phyloP scores from a whole-genome alignment of 108 stramenopile species.

The Craspedostauros australis region DNA sequence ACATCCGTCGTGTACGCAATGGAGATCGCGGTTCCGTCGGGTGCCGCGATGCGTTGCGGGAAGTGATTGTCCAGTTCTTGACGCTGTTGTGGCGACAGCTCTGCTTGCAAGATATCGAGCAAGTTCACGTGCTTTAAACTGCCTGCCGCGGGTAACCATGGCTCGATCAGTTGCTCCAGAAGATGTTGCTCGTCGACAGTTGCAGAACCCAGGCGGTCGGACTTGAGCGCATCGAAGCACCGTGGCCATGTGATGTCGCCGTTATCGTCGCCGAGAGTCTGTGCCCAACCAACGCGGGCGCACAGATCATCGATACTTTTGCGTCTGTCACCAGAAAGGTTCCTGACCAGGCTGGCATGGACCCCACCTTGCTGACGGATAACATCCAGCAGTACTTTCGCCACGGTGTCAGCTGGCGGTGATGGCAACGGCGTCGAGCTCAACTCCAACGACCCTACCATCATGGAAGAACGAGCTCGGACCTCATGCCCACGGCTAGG shows the following conservation, averaged over 20 bases:
- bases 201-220: conserved; percentile 10
- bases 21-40: conserved; percentile 47
- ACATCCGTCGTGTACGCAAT: conserved; percentile 27
- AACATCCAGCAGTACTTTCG: conserved; percentile 32
- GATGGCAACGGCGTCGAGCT: conserved; percentile 36
- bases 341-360: conserved; percentile 15
- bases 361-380: conserved; percentile 45
- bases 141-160: conserved; percentile 34
- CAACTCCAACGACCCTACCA: conserved; percentile 43
- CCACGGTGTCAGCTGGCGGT: conserved; percentile 35
- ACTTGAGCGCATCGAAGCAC: conserved; percentile 34
- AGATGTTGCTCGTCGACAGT: conserved; percentile 14
- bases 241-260: conserved; percentile 24
- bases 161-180: conserved; percentile 36
- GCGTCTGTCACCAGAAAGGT: conserved; percentile 27
- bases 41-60: conserved; percentile 35
- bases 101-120: conserved; percentile 18
- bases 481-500: conserved; percentile 54
- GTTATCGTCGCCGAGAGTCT: conserved; percentile 4
- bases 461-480: conserved; percentile 28
- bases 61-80: conserved; percentile 17
- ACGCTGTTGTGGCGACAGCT: conserved; percentile 23
- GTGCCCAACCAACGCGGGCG: conserved; percentile 27
- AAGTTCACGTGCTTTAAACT: conserved; percentile 40
- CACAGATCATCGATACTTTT: conserved; percentile 25